Evolutionary conservation across 2,329 filamentous ascomycete genomes (phyloP), one percentile per base, ranked within the genome.

Genomic region (Aspergillus brunneoviolaceus): DNA sequence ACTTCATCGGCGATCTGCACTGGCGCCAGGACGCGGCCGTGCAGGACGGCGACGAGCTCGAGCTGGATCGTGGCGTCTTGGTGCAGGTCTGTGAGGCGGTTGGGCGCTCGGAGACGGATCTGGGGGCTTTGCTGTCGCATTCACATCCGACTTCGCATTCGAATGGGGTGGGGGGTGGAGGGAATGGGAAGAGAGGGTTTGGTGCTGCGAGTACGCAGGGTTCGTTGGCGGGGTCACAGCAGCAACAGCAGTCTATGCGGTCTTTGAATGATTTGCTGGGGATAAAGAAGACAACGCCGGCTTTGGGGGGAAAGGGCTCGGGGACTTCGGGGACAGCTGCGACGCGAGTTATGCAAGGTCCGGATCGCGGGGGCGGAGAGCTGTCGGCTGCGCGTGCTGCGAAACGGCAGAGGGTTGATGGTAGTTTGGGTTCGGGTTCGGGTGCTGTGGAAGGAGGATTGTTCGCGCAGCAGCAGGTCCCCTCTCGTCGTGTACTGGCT

Each of bases 1-100:
- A 93, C 72, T 91, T 89, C 65, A 84, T 97, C 29, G 93, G 92
- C 3, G 93, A 96, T 73, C 86, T 87, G 33, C 91, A 96, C 76
- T 95, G 90, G 88, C 86, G 87, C 49, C 83, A 87, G 50, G 83
- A 85, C 55, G 84, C 83, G 42, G 83, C 85, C n/a, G 79, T 96
- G 23, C 85, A 85, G 35, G 90, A 95, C 60, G 93, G 92, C 5
- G 91, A 96, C 62, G 92, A 96, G 74, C 74, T 97, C 55, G 83
- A 87, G 59, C 80, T 97, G 55, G 92, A 96, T 67, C 89, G 88
- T 51, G 86, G 86, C 1, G 84, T 90, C 29, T 82, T 96, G 60
- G 89, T 97, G 11, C 87, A 96, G 74, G 91, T 96, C 2, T 85
- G 85, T 25, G 92, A 96, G 59, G 85, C 83, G 45, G 80, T 90